Percentiles rank a stretch among this genome's conserved stretches.
Conservation (phyloP, 257 asterid species). For the Craterostigma plantagineum region DNA sequence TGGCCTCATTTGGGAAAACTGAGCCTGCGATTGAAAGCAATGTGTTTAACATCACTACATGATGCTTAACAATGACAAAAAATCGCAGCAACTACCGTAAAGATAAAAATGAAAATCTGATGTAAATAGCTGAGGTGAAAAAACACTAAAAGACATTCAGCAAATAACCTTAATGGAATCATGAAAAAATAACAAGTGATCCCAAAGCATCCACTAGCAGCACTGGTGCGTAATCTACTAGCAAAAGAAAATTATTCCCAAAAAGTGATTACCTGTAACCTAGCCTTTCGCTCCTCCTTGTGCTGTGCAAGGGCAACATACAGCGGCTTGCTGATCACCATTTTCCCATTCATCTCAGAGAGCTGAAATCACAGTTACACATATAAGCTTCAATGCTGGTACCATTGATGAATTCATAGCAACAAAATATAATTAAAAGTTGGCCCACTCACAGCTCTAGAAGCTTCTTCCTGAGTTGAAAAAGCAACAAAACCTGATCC, state of each 20-base stretch:
- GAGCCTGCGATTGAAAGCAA: slow-evolving; percentile 20
- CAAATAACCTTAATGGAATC: too few species aligned
- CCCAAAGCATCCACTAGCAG: too few species aligned
- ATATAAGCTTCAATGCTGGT: not conserved
- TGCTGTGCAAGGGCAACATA: slow-evolving; percentile 37
- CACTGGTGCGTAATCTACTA: not conserved
- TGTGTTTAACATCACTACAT: too few species aligned
- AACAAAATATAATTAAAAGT: not conserved
- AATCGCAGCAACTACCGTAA: not conserved
- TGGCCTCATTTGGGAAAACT: slow-evolving; percentile 42
- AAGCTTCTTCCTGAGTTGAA: slow-evolving; percentile 15
- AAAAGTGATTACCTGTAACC: slow-evolving; percentile 21
- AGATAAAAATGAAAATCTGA: not conserved
- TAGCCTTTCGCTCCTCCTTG: slow-evolving; percentile 29
- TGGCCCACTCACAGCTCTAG: slow-evolving; percentile 14
- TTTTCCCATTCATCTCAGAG: slow-evolving; percentile 26
- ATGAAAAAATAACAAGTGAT: too few species aligned
- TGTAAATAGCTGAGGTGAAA: too few species aligned
- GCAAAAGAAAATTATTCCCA: not conserved
- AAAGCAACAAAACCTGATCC: slow-evolving; percentile 19
- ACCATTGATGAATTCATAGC: not conserved
- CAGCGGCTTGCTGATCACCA: slow-evolving; percentile 26
- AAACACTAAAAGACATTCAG: too few species aligned
- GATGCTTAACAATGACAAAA: not conserved
- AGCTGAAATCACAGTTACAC: slow-evolving; percentile 9